Conservation (phyloP, 1,139 yeast genomes). For the Suhomyces kunorum region DNA sequence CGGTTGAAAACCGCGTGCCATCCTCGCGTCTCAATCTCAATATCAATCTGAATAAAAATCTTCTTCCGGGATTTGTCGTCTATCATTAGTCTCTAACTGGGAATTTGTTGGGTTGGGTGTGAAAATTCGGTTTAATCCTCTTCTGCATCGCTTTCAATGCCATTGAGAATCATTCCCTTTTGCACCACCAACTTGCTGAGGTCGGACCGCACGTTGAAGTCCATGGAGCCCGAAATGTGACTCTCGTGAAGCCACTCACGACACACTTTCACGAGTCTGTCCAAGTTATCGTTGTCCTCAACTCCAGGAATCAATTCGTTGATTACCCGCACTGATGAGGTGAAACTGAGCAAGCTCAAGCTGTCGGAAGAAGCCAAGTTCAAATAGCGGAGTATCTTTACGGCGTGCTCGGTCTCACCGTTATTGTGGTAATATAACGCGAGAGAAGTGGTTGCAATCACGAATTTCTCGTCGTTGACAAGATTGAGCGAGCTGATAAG, state of each 20-base stretch:
- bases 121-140: too few species aligned
- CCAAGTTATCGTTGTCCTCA: conserved; percentile 29
- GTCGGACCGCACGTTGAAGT: conserved; percentile 27
- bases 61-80: too few species aligned
- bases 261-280: conserved; percentile 28
- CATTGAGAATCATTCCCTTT: conserved; percentile 39
- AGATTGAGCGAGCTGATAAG: conserved; percentile 37
- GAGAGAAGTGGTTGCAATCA: conserved; percentile 33
- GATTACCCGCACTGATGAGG: conserved; percentile 33
- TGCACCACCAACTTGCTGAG: conserved; percentile 35
- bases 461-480: conserved; percentile 38
- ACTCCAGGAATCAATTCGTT: conserved; percentile 25
- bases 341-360: conserved; percentile 30
- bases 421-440: conserved; percentile 27
- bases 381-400: conserved; percentile 30
- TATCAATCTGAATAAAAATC: too few species aligned
- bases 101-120: too few species aligned
- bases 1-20: neutral
- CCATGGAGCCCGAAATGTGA: conserved; percentile 21
- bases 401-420: conserved; percentile 22
- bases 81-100: neutral
- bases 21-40: neutral
- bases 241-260: conserved; percentile 39
- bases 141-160: conserved; percentile 23
- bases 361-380: conserved; percentile 18